Base-by-base conservation (phyloP, 495 filamentous ascomycete genomes). In the Neurospora sp. region DNA sequence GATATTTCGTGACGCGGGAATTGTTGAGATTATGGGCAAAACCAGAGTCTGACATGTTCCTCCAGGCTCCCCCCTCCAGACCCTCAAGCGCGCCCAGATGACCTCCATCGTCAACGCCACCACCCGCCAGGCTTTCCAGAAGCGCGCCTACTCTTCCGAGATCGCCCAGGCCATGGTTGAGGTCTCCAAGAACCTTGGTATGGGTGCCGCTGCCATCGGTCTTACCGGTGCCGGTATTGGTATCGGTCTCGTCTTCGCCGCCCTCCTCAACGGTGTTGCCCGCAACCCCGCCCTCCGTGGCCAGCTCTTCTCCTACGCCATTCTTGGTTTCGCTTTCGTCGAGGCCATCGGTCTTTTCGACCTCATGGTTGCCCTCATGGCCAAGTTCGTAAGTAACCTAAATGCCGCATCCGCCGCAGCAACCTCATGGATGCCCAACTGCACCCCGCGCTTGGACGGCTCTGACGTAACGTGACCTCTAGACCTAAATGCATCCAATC, bases 271-370 rank as follows among this genome's bases (percentile, higher is more conserved):
- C 83, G 89, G 88, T 83, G 91, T 93, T 78, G 92, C 93, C 85
- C 92, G 93, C 86, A 96, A 96, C 91, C 92, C 92, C 78, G 90
- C 90, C 78, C 90, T 96, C 87, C 90, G 92, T 85, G 92, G 91
- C 80, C 92, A 94, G 87, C 91, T 96, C 78, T 96, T 96, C 91
- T 89, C 91, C 75, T 94, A 96, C 86, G 92, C 93, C 88, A 94
- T 96, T 91, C 85, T 96, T 80, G 92, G 92, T 85, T 96, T 96
- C 84, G 92, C 93, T 79, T 96, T 96, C 90, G 92, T 93, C 82
- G 93, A 96, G 84, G 93, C 93, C 87, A 96, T 93, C 77, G 93
- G 92, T 89, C 90, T 96, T 80, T 94, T 95, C 91, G 91, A 93
- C 81, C 90, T 95, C 79, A 95, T 95, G 92, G 89, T 94, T 91